Conservation (phyloP, 2,329 filamentous ascomycete species). For the Raffaelea ambrosiae region DNA sequence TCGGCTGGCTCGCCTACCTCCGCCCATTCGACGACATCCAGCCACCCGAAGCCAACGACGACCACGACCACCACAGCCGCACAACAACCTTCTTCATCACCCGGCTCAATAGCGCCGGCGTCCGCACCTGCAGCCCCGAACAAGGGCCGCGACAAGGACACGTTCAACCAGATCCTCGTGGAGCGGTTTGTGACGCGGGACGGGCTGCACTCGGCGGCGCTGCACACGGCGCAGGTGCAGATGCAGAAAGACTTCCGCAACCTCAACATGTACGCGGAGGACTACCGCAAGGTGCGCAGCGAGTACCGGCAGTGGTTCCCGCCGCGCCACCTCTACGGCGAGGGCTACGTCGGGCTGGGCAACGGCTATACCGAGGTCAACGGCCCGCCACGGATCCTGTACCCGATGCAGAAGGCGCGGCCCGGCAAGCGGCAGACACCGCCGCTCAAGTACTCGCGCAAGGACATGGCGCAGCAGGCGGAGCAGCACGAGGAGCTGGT, state of each 20-base stretch:
- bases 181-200: conserved; percentile 47
- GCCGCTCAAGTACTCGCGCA: conserved; percentile 64
- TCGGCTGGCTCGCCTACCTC: conserved; percentile 11
- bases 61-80: not conserved
- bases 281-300: conserved; percentile 55
- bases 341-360: conserved; percentile 80
- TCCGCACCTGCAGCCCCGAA: not conserved
- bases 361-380: conserved; percentile 74
- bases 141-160: conserved; percentile 42
- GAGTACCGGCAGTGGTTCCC: conserved; percentile 49
- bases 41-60: not conserved
- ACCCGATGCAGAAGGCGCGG: conserved; percentile 67
- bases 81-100: not conserved
- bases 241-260: conserved; percentile 35
- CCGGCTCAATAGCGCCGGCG: not conserved
- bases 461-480: conserved; percentile 76
- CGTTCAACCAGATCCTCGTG: conserved; percentile 43
- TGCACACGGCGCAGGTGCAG: conserved; percentile 46
- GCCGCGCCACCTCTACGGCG: conserved; percentile 52
- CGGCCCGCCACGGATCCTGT: conserved; percentile 62
- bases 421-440: conserved; percentile 70
- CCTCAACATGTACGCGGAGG: conserved; percentile 53
- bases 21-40: not conserved
- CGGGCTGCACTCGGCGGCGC: conserved; percentile 42
- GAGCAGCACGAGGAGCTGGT: conserved; percentile 89